A percentile compares a stretch with the other conserved stretches of the same genome.
These are phyloP conservation scores for Diutina siamensis DNA, from an alignment of 1,139 yeast genomes.

Conservation along the genomic window DNA sequence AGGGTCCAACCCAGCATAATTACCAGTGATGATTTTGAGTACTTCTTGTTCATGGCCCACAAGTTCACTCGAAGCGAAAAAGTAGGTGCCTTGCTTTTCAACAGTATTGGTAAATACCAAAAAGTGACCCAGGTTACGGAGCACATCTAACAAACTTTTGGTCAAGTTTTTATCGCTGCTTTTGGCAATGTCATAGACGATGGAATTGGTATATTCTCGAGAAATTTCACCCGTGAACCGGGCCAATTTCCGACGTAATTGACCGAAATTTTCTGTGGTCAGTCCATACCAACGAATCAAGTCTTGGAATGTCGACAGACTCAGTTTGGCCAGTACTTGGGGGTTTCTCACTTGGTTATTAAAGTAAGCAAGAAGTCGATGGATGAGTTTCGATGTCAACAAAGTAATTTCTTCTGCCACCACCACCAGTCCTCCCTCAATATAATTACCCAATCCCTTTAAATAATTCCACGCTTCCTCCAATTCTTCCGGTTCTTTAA, in stretches of 20 bases:
- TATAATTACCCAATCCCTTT: slow-evolving; percentile 56
- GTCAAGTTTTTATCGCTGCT: slow-evolving; percentile 36
- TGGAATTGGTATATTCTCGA: slow-evolving; percentile 65
- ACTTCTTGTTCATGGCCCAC: slow-evolving; percentile 33
- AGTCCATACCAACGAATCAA: slow-evolving; percentile 73
- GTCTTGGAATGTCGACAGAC: slow-evolving; percentile 31
- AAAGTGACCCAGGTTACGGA: slow-evolving; percentile 62
- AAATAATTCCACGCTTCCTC: slow-evolving; percentile 70
- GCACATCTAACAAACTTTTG: slow-evolving; percentile 42
- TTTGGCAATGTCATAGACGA: slow-evolving; percentile 46
- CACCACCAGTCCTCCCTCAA: slow-evolving; percentile 78
- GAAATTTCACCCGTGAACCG: slow-evolving; percentile 65
- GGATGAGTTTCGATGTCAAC: slow-evolving; percentile 55
- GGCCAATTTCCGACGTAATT: slow-evolving; percentile 71
- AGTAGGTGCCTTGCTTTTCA: slow-evolving; percentile 66
- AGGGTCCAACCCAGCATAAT: slow-evolving; percentile 30
- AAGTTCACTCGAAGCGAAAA: slow-evolving; percentile 56
- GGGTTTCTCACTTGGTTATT: slow-evolving; percentile 64
- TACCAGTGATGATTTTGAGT: slow-evolving; percentile 31
- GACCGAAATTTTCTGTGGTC: slow-evolving; percentile 76
- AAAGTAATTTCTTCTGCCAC: slow-evolving; percentile 69
- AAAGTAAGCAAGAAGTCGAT: slow-evolving; percentile 59
- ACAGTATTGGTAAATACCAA: slow-evolving; percentile 65
- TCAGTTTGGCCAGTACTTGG: slow-evolving; percentile 19
- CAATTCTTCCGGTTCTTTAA: slow-evolving; percentile 85